Evolutionary conservation across 306 rosid genomes (phyloP).

Genomic region (Alnus glutinosa): DNA sequence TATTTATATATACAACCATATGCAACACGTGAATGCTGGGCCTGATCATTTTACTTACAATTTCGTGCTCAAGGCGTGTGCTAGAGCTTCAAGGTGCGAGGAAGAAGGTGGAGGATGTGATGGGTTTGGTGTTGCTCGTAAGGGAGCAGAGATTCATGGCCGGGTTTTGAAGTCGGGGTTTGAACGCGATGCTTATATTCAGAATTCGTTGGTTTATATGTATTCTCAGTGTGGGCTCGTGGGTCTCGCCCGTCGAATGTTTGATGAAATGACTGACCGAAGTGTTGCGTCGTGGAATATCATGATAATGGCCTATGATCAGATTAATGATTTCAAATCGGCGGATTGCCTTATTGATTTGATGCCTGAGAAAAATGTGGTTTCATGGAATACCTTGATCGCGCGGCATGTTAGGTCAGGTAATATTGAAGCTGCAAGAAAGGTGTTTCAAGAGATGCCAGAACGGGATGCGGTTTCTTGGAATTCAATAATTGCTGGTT

Average conservation of each 20-base stretch:
- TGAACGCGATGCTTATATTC: slow-evolving; percentile 38
- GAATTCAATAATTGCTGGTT: slow-evolving; percentile 65
- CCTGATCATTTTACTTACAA: slow-evolving; percentile 53
- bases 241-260: slow-evolving; percentile 42
- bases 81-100: slow-evolving; percentile 41
- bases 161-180: slow-evolving; percentile 52
- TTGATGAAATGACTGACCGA: slow-evolving; percentile 54
- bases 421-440: slow-evolving; percentile 49
- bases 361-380: slow-evolving; percentile 64
- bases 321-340: slow-evolving; percentile 35
- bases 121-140: slow-evolving; percentile 32
- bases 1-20: slow-evolving; percentile 43
- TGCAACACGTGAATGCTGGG: slow-evolving; percentile 29
- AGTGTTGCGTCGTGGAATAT: slow-evolving; percentile 65
- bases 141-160: slow-evolving; percentile 67
- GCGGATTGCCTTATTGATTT: slow-evolving; percentile 47
- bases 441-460: slow-evolving; percentile 51
- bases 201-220: slow-evolving; percentile 52
- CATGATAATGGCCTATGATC: slow-evolving; percentile 62
- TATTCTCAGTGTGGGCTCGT: slow-evolving; percentile 50
- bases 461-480: slow-evolving; percentile 64
- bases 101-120: slow-evolving; percentile 24
- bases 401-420: slow-evolving; percentile 40
- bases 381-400: slow-evolving; percentile 65
- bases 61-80: slow-evolving; percentile 65